A percentile compares a stretch with the other conserved stretches of the same genome.
These are phyloP conservation scores for Ganoderma meredithae DNA, from an alignment of 1,284 basidiomycete species.

Conservation along the genomic window DNA sequence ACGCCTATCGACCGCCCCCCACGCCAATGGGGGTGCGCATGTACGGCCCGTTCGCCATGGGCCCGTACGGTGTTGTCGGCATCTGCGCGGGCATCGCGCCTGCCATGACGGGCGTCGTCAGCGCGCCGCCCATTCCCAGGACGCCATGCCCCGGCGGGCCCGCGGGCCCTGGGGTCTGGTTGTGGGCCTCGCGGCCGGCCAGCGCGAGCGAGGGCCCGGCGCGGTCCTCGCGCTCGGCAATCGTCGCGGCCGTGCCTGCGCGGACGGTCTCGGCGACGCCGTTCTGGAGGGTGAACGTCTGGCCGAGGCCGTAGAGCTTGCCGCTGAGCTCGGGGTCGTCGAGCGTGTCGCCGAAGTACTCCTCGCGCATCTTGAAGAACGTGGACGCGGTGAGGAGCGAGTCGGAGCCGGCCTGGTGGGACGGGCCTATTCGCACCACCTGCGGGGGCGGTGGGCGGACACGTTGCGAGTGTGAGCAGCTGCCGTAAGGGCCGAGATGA, in stretches of 20 bases:
- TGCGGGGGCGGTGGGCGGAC: slow-evolving; percentile 47
- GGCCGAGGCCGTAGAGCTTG: slow-evolving; percentile 80
- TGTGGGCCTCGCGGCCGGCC: slow-evolving; percentile 58
- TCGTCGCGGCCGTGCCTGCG: slow-evolving; percentile 66
- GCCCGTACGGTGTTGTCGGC: slow-evolving; percentile 60
- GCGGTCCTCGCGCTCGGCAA: slow-evolving; percentile 80
- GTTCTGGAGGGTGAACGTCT: slow-evolving; percentile 72
- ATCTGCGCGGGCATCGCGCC: slow-evolving; percentile 49
- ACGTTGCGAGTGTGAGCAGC: slow-evolving; percentile 9
- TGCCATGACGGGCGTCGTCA: slow-evolving; percentile 51
- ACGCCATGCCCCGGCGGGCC: slow-evolving; percentile 44
- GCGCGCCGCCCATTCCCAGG: slow-evolving; percentile 51
- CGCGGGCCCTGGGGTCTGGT: slow-evolving; percentile 53
- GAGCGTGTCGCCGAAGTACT: slow-evolving; percentile 89
- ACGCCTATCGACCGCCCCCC: slow-evolving; percentile 60
- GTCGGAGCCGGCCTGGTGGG: slow-evolving; percentile 97
- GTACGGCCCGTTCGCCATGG: slow-evolving; percentile 68
- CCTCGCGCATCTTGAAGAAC: slow-evolving; percentile 95
- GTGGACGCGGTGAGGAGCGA: slow-evolving; percentile 91
- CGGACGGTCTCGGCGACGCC: slow-evolving; percentile 69
- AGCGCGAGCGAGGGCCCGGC: slow-evolving; percentile 35
- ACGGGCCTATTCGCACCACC: slow-evolving; percentile 90
- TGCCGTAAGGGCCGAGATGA: slow-evolving; percentile 22
- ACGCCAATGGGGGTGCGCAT: slow-evolving; percentile 67
- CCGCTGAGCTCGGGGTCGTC: slow-evolving; percentile 83